Base-by-base conservation (phyloP, 2,329 filamentous ascomycete species). In the Coniochaeta prunicola region DNA sequence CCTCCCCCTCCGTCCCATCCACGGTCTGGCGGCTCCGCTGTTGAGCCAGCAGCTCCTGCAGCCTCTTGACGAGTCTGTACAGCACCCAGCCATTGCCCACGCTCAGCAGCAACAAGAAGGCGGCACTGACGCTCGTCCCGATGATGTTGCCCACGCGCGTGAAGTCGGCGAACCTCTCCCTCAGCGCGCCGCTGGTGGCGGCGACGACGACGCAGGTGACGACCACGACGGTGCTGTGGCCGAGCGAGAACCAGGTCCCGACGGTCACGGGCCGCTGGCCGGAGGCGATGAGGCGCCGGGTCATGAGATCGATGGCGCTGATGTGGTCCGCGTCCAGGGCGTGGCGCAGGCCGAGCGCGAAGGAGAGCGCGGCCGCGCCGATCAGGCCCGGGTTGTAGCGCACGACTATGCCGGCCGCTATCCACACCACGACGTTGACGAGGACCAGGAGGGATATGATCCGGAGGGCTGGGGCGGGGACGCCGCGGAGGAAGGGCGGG, bases 261-360 rank as follows among this genome's bases (percentile, higher is more conserved):
- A 97, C 93, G 0, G 92, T 93, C 12, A 96, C 92, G 1, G 93
- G 92, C 1, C 85, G 84, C 69, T 94, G 91, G 19, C 91, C 92
- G 0, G 90, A 84, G 0, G 92, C 92, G 38, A 97, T 85, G 26
- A 97, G 83, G 7, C 93, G 86, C 3, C 94, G 83, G 0, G 94
- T 97, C 87, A 96, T 96, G 38, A 97, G 82, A 73, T 97, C 93
- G 67, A 97, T 99, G 63, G 92, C 93, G 66, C 75, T 74, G 67
- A 82, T 83, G 71, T 97, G 94, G 73, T 97, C 93, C n/a, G 93
- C 94, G 69, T 97, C 94, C 50, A 97, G 84, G n/a, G 93, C 93
- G 77, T 97, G 93, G 45, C 93, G 88, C 13, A 97, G 82, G 2
- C 93, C 93, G 12, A 97, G 82, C 0, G 91, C 91, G 72, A 96